These are phyloP conservation scores for Fusarium tricinctum DNA, from an alignment of 2,329 filamentous ascomycete species.

Conservation along the genomic window DNA sequence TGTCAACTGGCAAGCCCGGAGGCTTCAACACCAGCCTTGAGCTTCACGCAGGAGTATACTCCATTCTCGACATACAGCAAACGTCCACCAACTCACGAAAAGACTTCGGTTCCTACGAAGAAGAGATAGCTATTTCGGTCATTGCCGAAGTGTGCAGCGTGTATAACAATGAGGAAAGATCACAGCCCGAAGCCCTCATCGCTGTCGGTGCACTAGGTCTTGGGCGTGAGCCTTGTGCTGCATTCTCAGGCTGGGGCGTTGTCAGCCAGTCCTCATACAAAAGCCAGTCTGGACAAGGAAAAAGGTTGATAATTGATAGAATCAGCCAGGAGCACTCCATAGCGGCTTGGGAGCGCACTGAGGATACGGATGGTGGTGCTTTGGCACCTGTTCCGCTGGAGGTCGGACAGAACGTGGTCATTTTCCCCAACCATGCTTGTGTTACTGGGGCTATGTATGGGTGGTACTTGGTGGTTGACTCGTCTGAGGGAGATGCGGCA, in stretches of 20 bases:
- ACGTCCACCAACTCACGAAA: conserved; percentile 66
- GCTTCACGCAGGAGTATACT: conserved; percentile 76
- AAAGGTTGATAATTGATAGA: conserved; percentile 66
- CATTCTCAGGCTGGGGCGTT: conserved; percentile 72
- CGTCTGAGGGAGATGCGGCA: conserved; percentile 48
- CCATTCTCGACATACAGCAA: conserved; percentile 75
- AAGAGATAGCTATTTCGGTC: conserved; percentile 68
- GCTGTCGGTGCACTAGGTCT: conserved; percentile 71
- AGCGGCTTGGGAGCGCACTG: conserved; percentile 61
- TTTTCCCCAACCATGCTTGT: conserved; percentile 76
- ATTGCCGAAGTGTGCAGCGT: conserved; percentile 73
- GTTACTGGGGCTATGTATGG: conserved; percentile 71
- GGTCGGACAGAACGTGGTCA: conserved; percentile 59
- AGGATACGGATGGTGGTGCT: conserved; percentile 8
- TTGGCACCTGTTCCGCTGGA: conserved; percentile 55
- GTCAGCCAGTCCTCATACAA: conserved; percentile 57
- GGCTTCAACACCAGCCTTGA: conserved; percentile 59
- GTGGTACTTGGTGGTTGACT: conserved; percentile 70
- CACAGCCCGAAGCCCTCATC: conserved; percentile 66
- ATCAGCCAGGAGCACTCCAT: conserved; percentile 77
- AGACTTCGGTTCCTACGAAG: conserved; percentile 49
- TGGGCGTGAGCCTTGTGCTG: conserved; percentile 72
- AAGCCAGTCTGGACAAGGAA: not conserved
- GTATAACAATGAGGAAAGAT: conserved; percentile 60
- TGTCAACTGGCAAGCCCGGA: not conserved